A percentile compares a stretch with the other conserved stretches of the same genome.
Evolutionary conservation across 164 flowering plant species (phyloP).

Genomic region (Brasenia schreberi): DNA sequence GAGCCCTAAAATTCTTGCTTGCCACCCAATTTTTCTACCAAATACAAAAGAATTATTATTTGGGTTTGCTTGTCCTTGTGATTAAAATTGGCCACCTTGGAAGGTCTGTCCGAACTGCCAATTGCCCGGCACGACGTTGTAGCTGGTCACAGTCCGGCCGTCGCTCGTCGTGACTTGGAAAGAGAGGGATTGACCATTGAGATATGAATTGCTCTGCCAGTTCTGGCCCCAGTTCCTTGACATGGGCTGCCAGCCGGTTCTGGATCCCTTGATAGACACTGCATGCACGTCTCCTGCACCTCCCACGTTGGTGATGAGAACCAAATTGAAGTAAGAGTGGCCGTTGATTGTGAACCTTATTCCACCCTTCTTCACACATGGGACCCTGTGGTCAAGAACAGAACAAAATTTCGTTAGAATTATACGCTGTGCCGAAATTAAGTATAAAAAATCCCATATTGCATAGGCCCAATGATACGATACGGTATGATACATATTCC

Average conservation of each 20-base stretch:
- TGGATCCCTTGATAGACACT: slow-evolving; percentile 38
- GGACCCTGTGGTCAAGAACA: slow-evolving; percentile 20
- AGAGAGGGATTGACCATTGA: slow-evolving; percentile 33
- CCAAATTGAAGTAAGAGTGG: slow-evolving; percentile 47
- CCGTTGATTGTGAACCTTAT: slow-evolving; percentile 56
- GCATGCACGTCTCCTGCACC: slow-evolving; percentile 39
- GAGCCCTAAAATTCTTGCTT: background rate
- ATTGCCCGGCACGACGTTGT: slow-evolving; percentile 13
- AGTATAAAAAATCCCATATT: no score
- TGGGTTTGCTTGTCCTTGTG: background rate
- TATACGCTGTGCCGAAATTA: no score
- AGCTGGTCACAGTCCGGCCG: slow-evolving; percentile 22
- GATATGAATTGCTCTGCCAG: slow-evolving; percentile 40
- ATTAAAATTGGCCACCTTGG: slow-evolving; percentile 26
- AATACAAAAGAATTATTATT: background rate
- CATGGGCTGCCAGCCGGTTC: slow-evolving; percentile 39
- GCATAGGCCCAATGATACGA: no score
- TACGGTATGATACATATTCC: no score
- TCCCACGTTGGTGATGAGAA: slow-evolving; percentile 37
- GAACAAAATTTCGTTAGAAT: background rate
- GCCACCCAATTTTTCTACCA: background rate
- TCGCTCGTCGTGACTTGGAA: slow-evolving; percentile 28
- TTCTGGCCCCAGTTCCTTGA: slow-evolving; percentile 52
- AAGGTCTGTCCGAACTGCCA: slow-evolving; percentile 31
- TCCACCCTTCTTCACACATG: slow-evolving; percentile 43